These are phyloP conservation scores for Salvia splendens DNA, from an alignment of 257 asterid species.

Conservation along the genomic window DNA sequence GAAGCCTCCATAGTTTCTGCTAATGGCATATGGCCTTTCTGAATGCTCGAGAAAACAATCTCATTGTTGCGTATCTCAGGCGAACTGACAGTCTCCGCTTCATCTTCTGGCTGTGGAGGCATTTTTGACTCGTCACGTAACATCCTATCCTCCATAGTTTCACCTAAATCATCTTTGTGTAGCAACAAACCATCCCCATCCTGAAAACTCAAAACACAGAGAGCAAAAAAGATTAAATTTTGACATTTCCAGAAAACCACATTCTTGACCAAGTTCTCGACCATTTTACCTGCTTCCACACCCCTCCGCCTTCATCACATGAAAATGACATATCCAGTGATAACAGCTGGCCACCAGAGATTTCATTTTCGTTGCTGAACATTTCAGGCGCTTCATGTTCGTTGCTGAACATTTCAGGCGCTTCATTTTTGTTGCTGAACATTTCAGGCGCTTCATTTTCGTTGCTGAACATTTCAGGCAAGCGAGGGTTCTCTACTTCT, in stretches of 20 bases:
- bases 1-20: slow-evolving; percentile 36
- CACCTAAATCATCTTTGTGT: slow-evolving; percentile 11
- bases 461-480: slow-evolving; percentile 32
- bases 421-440: too few species aligned
- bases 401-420: too few species aligned
- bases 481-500: slow-evolving; percentile 32
- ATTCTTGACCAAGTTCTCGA: slow-evolving; percentile 8
- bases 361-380: too few species aligned
- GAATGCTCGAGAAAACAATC: slow-evolving; percentile 27
- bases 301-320: slow-evolving; percentile 44
- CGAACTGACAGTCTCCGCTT: slow-evolving; percentile 32
- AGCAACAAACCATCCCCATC: slow-evolving; percentile 35
- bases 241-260: slow-evolving; percentile 26
- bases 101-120: slow-evolving; percentile 38
- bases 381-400: too few species aligned
- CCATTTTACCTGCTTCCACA: slow-evolving; percentile 37
- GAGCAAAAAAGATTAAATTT: slow-evolving; percentile 12
- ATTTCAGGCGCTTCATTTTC: slow-evolving; percentile 34
- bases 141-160: slow-evolving; percentile 41
- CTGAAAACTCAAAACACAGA: slow-evolving; percentile 43
- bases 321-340: slow-evolving; percentile 35
- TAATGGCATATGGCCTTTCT: slow-evolving; percentile 25
- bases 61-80: slow-evolving; percentile 28
- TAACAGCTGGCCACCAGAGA: slow-evolving; percentile 22
- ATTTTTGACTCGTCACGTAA: slow-evolving; percentile 42